Conservation (phyloP, 1,284 basidiomycete species). For the Schizophyllum amplum region DNA sequence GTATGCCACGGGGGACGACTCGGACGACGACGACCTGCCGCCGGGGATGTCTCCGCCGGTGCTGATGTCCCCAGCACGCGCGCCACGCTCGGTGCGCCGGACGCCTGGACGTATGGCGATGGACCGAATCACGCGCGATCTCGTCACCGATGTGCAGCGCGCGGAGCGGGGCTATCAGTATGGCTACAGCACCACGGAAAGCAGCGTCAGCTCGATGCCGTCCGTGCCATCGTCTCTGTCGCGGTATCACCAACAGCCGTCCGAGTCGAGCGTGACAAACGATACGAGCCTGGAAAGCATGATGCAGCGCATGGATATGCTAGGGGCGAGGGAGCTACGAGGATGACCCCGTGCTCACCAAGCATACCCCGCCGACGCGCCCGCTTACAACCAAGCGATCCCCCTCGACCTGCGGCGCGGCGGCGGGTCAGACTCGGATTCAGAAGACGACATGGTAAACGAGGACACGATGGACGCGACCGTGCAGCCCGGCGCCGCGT, state of each 20-base stretch:
- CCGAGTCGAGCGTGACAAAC: constrained; percentile 36
- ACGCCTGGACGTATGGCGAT: constrained; percentile 62
- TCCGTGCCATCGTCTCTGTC: constrained; percentile 58
- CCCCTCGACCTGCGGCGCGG: neutral
- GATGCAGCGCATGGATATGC: constrained; percentile 44
- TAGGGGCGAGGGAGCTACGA: no score
- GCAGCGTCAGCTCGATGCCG: constrained; percentile 57
- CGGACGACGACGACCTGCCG: constrained; percentile 46
- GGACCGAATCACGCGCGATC: constrained; percentile 51
- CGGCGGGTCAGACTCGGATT: neutral
- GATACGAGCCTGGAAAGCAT: constrained; percentile 36
- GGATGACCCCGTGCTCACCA: constrained; percentile 1
- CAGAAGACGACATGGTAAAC: neutral
- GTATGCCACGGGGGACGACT: constrained; percentile 31
- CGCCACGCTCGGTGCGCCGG: constrained; percentile 44
- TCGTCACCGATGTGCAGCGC: constrained; percentile 42
- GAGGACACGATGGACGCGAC: neutral
- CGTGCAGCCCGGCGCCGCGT: constrained; percentile 1
- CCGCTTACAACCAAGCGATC: no score
- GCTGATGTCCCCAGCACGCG: constrained; percentile 73
- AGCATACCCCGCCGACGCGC: constrained; percentile 2
- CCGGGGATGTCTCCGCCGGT: constrained; percentile 81
- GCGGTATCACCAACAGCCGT: constrained; percentile 38
- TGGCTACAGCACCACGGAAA: constrained; percentile 28
- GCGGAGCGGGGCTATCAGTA: constrained; percentile 17